A percentile compares a stretch with the other conserved stretches of the same genome.
Conservation (phyloP, 2,329 filamentous ascomycete genomes). For the Colletotrichum acutatum region DNA sequence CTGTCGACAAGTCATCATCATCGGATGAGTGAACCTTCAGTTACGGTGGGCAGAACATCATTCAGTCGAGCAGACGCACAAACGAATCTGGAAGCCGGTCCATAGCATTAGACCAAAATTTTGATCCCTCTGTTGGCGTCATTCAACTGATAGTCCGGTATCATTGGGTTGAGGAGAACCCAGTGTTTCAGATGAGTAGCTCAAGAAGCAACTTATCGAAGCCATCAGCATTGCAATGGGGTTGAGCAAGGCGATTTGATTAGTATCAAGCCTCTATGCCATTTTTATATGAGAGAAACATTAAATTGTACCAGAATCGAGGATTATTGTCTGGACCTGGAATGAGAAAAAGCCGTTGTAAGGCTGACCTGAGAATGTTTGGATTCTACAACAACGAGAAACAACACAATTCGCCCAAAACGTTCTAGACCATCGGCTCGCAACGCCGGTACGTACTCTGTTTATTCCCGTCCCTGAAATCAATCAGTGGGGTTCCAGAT, state of each 20-base stretch:
- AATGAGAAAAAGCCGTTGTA: background rate
- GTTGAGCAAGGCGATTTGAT: background rate
- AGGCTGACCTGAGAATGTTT: conserved; percentile 22
- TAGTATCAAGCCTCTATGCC: background rate
- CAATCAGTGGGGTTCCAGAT: background rate
- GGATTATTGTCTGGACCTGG: background rate
- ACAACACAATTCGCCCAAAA: background rate
- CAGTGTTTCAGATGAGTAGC: conserved; percentile 17
- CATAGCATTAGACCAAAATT: background rate
- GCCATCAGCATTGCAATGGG: background rate
- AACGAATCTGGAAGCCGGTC: background rate
- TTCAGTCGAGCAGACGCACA: background rate
- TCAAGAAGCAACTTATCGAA: background rate
- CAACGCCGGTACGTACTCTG: conserved; percentile 2
- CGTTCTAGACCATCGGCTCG: conserved; percentile 17
- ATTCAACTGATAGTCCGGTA: background rate
- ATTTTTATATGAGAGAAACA: background rate
- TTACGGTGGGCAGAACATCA: background rate
- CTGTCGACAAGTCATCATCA: conserved; percentile 11
- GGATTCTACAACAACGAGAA: background rate
- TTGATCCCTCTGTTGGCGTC: conserved; percentile 5
- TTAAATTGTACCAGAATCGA: background rate
- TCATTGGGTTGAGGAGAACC: background rate
- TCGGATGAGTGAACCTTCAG: conserved; percentile 17
- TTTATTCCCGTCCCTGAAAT: background rate